phyloP scores from a whole-genome alignment of 805 yeast genomes.

The Maudiozyma barnettii region DNA sequence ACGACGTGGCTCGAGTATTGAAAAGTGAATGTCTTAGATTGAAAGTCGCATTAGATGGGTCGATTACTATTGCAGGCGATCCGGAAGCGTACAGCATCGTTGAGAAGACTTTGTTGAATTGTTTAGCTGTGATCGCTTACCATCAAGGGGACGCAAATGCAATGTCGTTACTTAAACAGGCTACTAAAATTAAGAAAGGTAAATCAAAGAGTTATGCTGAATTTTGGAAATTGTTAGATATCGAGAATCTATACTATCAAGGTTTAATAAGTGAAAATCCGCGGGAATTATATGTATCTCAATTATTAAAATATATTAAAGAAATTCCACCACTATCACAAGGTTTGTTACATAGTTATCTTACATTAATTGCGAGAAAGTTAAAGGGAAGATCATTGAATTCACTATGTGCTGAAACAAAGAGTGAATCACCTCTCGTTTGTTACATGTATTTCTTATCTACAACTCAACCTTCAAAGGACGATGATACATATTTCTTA shows the following conservation, averaged over 20 bases:
- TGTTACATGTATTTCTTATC: neutral
- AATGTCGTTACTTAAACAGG: constrained; percentile 5
- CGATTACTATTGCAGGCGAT: constrained; percentile 4
- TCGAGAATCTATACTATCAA: constrained; percentile 20
- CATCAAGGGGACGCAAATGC: constrained; percentile 8
- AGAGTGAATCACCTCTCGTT: neutral
- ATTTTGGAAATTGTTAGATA: constrained; percentile 9
- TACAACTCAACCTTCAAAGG: neutral
- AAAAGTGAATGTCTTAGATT: constrained; percentile 13
- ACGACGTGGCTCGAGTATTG: constrained; percentile 12
- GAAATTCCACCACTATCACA: constrained; percentile 18
- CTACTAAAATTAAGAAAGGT: constrained; percentile 4
- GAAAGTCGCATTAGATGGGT: constrained; percentile 3
- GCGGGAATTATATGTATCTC: constrained; percentile 3
- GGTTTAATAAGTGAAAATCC: constrained; percentile 4
- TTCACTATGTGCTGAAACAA: neutral
- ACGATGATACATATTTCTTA: constrained; percentile 12
- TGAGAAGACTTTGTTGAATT: constrained; percentile 14
- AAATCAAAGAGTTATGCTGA: neutral
- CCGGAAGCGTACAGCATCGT: constrained; percentile 7
- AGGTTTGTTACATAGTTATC: constrained; percentile 19
- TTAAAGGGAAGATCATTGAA: constrained; percentile 2
- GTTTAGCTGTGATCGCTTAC: constrained; percentile 11
- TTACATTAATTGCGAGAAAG: constrained; percentile 15
- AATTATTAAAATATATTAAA: constrained; percentile 8